A percentile compares a stretch with the other conserved stretches of the same genome.
phyloP scores from a whole-genome alignment of 495 filamentous ascomycete species.

The Xylaria intraflava region DNA sequence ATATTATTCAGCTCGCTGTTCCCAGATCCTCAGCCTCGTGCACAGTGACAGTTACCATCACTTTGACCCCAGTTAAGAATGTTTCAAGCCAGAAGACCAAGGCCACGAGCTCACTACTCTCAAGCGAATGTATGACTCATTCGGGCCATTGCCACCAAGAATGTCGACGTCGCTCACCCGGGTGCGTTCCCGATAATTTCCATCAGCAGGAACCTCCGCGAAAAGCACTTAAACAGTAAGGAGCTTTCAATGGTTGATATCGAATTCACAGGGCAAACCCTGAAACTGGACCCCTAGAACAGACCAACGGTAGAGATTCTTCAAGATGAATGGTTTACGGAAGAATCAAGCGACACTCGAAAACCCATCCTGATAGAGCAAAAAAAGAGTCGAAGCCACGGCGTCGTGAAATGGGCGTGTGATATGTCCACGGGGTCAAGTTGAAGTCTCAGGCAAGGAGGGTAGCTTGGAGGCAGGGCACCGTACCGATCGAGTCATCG shows the following conservation, averaged over 20 bases:
- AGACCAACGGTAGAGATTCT: slow-evolving; percentile 23
- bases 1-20: not conserved
- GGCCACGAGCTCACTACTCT: slow-evolving; percentile 39
- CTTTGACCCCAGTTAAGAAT: slow-evolving; percentile 33
- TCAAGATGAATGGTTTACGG: slow-evolving; percentile 6
- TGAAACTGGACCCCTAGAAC: slow-evolving; percentile 31
- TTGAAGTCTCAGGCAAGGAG: too few relatives aligned
- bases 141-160: slow-evolving; percentile 38
- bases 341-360: slow-evolving; percentile 5
- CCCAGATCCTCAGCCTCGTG: slow-evolving; percentile 36
- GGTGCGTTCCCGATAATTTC: slow-evolving; percentile 15
- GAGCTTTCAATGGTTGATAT: slow-evolving; percentile 19
- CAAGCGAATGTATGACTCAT: slow-evolving; percentile 33
- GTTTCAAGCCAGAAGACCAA: slow-evolving; percentile 28
- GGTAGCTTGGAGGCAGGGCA: too few relatives aligned
- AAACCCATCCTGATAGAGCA: not conserved
- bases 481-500: too few relatives aligned
- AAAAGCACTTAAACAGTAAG: slow-evolving; percentile 15
- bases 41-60: slow-evolving; percentile 36
- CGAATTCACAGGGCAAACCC: slow-evolving; percentile 25
- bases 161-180: slow-evolving; percentile 28
- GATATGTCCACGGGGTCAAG: too few relatives aligned
- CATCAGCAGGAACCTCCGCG: slow-evolving; percentile 14
- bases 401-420: too few relatives aligned
- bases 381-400: not conserved